phyloP scores from a whole-genome alignment of 495 filamentous ascomycete genomes.

The Penicillium samsonianum region DNA sequence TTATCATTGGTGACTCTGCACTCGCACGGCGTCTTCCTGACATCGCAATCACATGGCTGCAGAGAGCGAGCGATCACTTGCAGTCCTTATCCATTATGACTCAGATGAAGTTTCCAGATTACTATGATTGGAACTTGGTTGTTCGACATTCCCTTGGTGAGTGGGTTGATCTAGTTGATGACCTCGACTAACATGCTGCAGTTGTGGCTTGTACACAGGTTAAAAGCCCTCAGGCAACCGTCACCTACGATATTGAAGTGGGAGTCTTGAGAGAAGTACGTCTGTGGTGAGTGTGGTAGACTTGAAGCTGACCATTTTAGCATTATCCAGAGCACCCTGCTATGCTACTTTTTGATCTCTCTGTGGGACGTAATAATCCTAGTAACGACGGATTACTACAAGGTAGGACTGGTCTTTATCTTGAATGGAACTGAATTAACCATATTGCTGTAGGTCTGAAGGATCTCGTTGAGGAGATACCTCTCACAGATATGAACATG shows the following conservation, averaged over 20 bases:
- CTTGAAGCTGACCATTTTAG: constrained; percentile 61
- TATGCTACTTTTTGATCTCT: background rate
- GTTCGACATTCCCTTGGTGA: constrained; percentile 55
- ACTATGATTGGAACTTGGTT: constrained; percentile 60
- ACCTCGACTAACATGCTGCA: constrained; percentile 14
- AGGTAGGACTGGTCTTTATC: background rate
- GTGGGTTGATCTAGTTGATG: background rate
- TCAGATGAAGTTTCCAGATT: background rate
- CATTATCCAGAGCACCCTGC: background rate
- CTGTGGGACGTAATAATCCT: background rate
- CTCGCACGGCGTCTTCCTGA: constrained; percentile 52
- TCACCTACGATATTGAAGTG: constrained; percentile 11
- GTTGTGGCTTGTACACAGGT: constrained; percentile 26
- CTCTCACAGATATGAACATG: constrained; percentile 1
- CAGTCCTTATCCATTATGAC: constrained; percentile 13
- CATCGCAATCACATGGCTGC: constrained; percentile 70
- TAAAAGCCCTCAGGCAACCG: constrained; percentile 7
- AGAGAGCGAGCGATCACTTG: constrained; percentile 63
- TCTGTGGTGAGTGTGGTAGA: constrained; percentile 55
- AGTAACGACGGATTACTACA: background rate
- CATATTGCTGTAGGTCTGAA: background rate
- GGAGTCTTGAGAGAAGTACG: constrained; percentile 25
- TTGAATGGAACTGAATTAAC: background rate
- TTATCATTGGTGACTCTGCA: constrained; percentile 68
- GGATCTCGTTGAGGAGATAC: background rate